phyloP scores from a whole-genome alignment of 176 grass and related monocot genomes.

The Eremochloa ophiuroides region DNA sequence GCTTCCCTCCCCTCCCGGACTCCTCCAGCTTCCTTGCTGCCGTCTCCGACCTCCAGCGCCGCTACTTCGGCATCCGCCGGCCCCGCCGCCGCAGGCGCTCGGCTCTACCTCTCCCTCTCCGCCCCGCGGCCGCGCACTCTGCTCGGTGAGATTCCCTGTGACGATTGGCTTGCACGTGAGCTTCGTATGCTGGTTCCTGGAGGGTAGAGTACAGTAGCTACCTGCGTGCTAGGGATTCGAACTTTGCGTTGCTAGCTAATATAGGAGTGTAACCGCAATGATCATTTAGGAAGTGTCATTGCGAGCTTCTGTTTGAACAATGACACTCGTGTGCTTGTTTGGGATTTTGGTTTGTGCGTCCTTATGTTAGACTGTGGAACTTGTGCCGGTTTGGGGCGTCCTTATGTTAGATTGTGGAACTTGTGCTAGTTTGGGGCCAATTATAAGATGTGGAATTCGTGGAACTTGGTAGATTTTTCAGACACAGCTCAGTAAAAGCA shows the following conservation, averaged over 20 bases:
- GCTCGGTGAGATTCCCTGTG: slow-evolving; percentile 34
- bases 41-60: slow-evolving; percentile 32
- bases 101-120: slow-evolving; percentile 34
- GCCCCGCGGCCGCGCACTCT: slow-evolving; percentile 8
- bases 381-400: neutral
- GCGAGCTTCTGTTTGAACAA: neutral
- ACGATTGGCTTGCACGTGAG: neutral
- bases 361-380: neutral
- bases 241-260: neutral
- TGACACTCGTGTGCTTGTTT: slow-evolving; percentile 6
- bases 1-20: slow-evolving; percentile 27
- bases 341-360: neutral
- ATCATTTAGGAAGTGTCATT: neutral
- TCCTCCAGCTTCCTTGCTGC: slow-evolving; percentile 26
- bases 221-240: neutral
- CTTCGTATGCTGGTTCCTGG: neutral
- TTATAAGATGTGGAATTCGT: neutral
- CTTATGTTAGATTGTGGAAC: neutral
- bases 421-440: neutral
- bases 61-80: slow-evolving; percentile 16
- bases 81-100: slow-evolving; percentile 27
- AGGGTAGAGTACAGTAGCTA: neutral
- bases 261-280: neutral
- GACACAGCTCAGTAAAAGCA: neutral
- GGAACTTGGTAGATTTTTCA: neutral